Evolutionary conservation across 495 filamentous ascomycete species (phyloP), one percentile per base, ranked within the genome.

Genomic region (Cenococcum geophilum): DNA sequence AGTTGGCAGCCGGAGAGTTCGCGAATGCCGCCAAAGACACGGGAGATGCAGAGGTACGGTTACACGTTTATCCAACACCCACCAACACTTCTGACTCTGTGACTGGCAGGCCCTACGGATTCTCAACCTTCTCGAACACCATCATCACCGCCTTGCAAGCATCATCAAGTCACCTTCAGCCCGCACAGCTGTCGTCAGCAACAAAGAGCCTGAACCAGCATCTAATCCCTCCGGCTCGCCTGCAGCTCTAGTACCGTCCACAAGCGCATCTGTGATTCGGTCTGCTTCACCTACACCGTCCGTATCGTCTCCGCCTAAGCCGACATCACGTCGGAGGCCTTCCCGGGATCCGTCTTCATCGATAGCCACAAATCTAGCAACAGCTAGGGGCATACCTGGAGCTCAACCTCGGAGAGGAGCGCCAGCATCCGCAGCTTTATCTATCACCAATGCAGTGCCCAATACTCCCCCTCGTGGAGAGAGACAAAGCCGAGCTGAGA

Each of bases 311-410:
- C 76, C 76, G 43, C 79, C 79, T 59, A 77, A 70, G 32, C 66
- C 70, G 32, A 77, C 71, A 70, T 76, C 71, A 70, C 78, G 64
- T 69, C 86, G 74, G 65, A 76, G 78, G 66, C 81, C 70, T 55
- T 79, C 67, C 65, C 83, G 86, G 48, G 89, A 90, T 56, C 73
- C 86, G 35, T 81, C 84, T 5, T 92, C 92, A 0, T 95, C 91
- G 3, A 95, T 96, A 58, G 92, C 90, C 37, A 96, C 85, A 70
- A 95, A 96, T 65, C 76, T 97, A 8, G 92, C 92, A 0, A 91
- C 89, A 1, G 92, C 91, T 5, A 79, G 92, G 61, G 92, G 92
- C 20, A 96, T 96, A 62, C 88, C 88, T 0, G 56, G 57, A 36
- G 52, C 81, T 53, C 78, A 82, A 23, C 83, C 86, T 14, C 76